Percentiles rank a stretch among this genome's conserved stretches.
Evolutionary conservation across 2,329 filamentous ascomycete species (phyloP).

Genomic region (Scytalidium lignicola): DNA sequence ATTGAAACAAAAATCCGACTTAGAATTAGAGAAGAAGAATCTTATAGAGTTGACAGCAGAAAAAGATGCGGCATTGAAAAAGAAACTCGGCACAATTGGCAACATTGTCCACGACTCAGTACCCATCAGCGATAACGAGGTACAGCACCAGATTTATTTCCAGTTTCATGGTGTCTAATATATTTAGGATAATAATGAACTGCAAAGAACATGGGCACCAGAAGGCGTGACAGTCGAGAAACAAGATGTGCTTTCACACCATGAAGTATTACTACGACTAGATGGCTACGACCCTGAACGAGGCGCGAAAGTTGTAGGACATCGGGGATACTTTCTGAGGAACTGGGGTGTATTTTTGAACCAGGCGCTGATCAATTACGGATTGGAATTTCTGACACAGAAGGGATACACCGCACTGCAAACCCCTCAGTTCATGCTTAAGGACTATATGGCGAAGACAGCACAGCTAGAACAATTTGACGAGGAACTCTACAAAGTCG

Average conservation of each 20-base stretch:
- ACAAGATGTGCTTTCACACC: conserved; percentile 77
- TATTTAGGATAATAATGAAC: conserved; percentile 67
- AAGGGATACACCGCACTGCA: conserved; percentile 80
- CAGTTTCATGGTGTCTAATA: not conserved
- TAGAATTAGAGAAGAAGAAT: conserved; percentile 79
- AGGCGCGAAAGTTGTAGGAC: conserved; percentile 89
- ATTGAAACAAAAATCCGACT: conserved; percentile 68
- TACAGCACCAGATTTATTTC: conserved; percentile 25
- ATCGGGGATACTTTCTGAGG: conserved; percentile 88
- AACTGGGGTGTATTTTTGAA: conserved; percentile 89
- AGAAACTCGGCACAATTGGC: conserved; percentile 78
- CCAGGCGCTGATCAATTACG: conserved; percentile 92
- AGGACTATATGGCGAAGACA: conserved; percentile 95
- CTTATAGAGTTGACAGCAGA: conserved; percentile 68
- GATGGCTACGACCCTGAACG: conserved; percentile 92
- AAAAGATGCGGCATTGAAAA: conserved; percentile 69
- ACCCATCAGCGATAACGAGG: conserved; percentile 76
- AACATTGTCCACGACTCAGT: conserved; percentile 91
- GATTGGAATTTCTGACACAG: conserved; percentile 77
- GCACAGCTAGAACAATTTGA: conserved; percentile 97
- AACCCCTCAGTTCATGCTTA: conserved; percentile 90
- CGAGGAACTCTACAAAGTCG: conserved; percentile 96
- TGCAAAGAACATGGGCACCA: conserved; percentile 75
- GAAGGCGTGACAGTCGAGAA: conserved; percentile 70
- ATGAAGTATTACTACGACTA: conserved; percentile 83